Evolutionary conservation across 164 flowering plant species (phyloP).

Genomic region (Sextonia rubra): DNA sequence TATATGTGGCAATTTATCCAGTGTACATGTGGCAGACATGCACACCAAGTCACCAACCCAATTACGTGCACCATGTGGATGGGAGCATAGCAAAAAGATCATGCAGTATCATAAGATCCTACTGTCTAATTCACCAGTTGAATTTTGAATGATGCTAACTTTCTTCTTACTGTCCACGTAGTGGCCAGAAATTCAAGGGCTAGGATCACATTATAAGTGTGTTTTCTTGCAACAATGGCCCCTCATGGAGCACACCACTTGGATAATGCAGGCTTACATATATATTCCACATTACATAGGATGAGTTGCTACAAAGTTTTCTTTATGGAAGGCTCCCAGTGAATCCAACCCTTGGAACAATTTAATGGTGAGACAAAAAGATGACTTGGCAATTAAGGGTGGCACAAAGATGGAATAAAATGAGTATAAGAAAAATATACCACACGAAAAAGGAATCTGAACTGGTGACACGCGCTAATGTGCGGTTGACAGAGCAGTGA

Average conservation of each 20-base stretch:
- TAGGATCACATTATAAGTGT: not conserved
- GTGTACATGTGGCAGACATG: too few relatives aligned
- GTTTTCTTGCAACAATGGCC: not conserved
- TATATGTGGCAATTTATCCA: too few relatives aligned
- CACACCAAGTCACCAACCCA: too few relatives aligned
- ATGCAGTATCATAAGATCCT: not conserved
- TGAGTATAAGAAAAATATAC: conserved; percentile 6
- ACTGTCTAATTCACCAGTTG: not conserved
- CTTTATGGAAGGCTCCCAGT: not conserved
- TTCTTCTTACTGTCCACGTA: too few relatives aligned
- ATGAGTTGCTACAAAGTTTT: not conserved
- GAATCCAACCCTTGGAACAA: not conserved
- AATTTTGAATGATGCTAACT: not conserved
- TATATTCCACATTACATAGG: not conserved
- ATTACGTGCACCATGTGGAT: too few relatives aligned
- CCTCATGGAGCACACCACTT: not conserved
- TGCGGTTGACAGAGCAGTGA: conserved; percentile 21
- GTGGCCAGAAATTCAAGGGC: not conserved
- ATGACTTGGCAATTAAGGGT: not conserved
- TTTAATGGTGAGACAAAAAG: not conserved
- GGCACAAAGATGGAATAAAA: not conserved
- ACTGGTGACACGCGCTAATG: conserved; percentile 50
- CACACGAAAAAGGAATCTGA: conserved; percentile 78
- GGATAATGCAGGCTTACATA: not conserved
- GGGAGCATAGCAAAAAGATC: not conserved